phyloP scores from a whole-genome alignment of 345 rosid genomes.

The Psidium friedrichsthalianum region DNA sequence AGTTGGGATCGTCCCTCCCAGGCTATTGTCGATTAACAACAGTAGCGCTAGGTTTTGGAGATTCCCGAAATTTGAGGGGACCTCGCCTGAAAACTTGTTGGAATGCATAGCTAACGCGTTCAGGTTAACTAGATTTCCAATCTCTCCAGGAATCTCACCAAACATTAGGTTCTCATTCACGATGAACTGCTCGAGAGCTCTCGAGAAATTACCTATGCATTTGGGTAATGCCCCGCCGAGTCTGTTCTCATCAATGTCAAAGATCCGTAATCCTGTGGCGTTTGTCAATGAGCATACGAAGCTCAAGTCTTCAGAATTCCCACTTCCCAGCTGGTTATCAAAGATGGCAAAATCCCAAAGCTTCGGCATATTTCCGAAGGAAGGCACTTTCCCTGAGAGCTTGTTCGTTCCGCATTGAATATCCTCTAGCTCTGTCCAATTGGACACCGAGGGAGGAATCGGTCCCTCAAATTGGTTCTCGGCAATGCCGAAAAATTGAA shows the following conservation, averaged over 20 bases:
- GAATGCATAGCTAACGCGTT: neutral
- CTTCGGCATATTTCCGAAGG: neutral
- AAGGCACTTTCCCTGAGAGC: conserved; percentile 6
- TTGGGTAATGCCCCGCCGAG: no score
- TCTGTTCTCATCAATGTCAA: accelerated
- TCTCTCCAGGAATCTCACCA: no score
- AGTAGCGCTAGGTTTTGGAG: neutral
- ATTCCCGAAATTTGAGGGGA: neutral
- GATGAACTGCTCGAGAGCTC: no score
- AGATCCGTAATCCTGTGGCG: neutral
- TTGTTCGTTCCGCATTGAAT: neutral
- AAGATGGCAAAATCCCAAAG: neutral
- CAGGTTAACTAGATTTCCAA: no score
- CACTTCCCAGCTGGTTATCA: conserved; percentile 5
- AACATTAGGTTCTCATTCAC: no score
- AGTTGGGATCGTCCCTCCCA: neutral
- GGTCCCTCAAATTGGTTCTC: neutral
- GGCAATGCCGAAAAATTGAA: neutral
- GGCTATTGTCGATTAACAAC: accelerated
- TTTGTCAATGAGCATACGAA: conserved; percentile 7
- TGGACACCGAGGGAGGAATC: conserved; percentile 5
- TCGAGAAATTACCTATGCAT: no score
- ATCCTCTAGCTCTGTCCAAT: neutral
- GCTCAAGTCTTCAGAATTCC: conserved; percentile 1
- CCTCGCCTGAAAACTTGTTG: neutral